Conservation (phyloP, 106 monocot genomes). For the Cymbidium sinense region DNA sequence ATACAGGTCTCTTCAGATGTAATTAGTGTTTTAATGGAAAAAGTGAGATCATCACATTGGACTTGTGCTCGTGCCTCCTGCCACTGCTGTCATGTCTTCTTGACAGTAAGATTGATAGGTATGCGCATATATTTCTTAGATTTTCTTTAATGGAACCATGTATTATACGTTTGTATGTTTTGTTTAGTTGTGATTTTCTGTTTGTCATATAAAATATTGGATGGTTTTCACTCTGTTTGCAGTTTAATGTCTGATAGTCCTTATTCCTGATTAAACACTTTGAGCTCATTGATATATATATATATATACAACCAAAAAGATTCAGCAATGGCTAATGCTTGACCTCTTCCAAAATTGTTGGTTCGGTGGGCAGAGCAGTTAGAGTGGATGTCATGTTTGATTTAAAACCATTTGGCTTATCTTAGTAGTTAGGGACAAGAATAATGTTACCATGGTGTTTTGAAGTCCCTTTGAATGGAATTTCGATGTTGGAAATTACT, state of each 20-base stretch:
- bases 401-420: background rate
- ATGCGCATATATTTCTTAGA: background rate
- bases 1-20: constrained; percentile 75
- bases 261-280: background rate
- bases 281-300: background rate
- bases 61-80: constrained; percentile 53
- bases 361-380: too few species aligned
- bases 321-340: background rate
- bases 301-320: background rate
- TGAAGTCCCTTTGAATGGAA: background rate
- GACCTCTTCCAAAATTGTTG: background rate
- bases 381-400: background rate
- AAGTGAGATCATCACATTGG: constrained; percentile 50
- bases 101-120: constrained; percentile 87
- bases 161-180: background rate
- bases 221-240: background rate
- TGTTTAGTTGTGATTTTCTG: background rate
- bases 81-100: constrained; percentile 59
- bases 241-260: background rate
- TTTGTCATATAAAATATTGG: background rate
- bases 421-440: too few species aligned
- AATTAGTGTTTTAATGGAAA: constrained; percentile 41
- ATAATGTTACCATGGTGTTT: background rate
- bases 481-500: background rate
- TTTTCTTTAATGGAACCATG: background rate